Conservation (phyloP, 495 filamentous ascomycete species). For the Recurvomyces mirabilis region DNA sequence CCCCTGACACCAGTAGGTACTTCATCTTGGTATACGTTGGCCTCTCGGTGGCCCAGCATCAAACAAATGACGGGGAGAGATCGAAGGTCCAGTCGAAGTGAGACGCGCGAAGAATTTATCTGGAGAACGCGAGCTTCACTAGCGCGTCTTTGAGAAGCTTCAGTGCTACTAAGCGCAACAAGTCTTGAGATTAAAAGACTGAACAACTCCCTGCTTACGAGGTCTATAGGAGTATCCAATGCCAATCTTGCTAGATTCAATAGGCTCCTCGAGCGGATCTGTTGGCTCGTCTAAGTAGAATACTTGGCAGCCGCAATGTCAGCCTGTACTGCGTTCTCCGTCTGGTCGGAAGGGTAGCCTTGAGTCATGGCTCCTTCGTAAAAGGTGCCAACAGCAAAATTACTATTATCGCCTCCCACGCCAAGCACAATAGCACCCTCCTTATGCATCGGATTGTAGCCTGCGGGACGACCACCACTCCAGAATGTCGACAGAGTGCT, state of each 20-base stretch:
- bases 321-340: too few species aligned
- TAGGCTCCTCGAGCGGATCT: too few species aligned
- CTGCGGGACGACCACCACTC: slow-evolving; percentile 39
- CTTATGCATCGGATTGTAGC: slow-evolving; percentile 50
- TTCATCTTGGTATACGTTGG: slow-evolving; percentile 48
- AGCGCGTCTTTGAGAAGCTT: too few species aligned
- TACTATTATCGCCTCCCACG: slow-evolving; percentile 48
- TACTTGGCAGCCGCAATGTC: too few species aligned
- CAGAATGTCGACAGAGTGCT: slow-evolving; percentile 45
- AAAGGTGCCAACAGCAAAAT: slow-evolving; percentile 41
- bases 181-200: too few species aligned
- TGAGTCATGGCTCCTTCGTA: too few species aligned
- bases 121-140: not conserved
- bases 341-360: too few species aligned
- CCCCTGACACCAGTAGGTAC: slow-evolving; percentile 72
- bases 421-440: slow-evolving; percentile 52
- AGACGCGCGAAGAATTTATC: not conserved
- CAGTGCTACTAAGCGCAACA: too few species aligned
- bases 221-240: too few species aligned
- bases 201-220: too few species aligned
- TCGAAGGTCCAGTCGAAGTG: not conserved
- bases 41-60: slow-evolving; percentile 5
- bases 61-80: slow-evolving; percentile 4
- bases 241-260: too few species aligned
- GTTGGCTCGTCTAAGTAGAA: too few species aligned